Evolutionary conservation across 805 yeast genomes (phyloP), one percentile per base, ranked within the genome.

Genomic region (Myxozyma udenii): DNA sequence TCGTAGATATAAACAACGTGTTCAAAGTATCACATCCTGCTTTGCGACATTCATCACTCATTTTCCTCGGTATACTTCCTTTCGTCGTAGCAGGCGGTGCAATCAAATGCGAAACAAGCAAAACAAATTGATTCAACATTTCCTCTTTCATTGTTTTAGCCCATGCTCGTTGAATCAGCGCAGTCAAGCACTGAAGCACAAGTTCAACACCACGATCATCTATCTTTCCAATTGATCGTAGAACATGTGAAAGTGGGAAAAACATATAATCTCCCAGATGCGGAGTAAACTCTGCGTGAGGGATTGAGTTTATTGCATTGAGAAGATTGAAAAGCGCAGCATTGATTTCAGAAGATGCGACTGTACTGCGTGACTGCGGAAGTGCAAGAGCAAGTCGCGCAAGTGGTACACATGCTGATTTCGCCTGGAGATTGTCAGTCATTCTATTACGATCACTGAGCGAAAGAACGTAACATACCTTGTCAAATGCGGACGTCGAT

Each of bases 231-330:
- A 75, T 14, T 28, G 14, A 75, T 50, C 77, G 76, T 37, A 84
- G 65, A 6, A 84, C 62, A 48, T 76, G 75, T 1, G 80, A 74
- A 2, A 84, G 60, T 0, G 89, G 88, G 11, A 80, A 74, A 64
- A 81, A 81, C 1, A 83, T 72, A 52, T 82, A 81, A 54, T 83
- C 85, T 0, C 84, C 84, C 18, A 82, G 61, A 11, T 49, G 47
- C 11, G 59, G 46, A 44, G 57, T 61, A 40, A 45, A 50, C n/a
- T 30, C 44, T 7, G 24, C 49, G 6, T 39, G 25, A 32, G 58
- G 46, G 39, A 41, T 30, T 33, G 46, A 30, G 51, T 21, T 30
- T 30, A 51, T 21, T 4, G 51, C 44, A n/a, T 36, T 40, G 7
- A 49, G 39, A 22, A 63, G 48, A 7, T 40, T n/a, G n/a, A n/a